These are phyloP conservation scores for Mycena kentingensis DNA, from an alignment of 768 basidiomycete genomes.

Conservation along the genomic window DNA sequence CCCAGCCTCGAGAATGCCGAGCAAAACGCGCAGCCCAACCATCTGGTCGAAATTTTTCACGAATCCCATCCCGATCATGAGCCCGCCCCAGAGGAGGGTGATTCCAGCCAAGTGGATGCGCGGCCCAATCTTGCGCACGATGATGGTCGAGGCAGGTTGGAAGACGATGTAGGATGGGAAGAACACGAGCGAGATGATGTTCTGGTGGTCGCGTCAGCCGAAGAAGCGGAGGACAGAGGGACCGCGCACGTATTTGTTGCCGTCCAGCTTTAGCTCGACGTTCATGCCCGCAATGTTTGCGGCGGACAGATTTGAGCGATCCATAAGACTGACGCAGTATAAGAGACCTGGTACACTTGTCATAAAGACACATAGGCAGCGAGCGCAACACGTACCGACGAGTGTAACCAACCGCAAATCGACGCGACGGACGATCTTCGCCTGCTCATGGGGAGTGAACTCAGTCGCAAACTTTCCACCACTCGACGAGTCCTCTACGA, in stretches of 20 bases:
- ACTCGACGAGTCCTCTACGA: no score
- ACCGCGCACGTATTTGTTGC: no score
- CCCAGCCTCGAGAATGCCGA: not conserved
- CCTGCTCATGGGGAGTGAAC: no score
- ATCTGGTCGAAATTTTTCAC: not conserved
- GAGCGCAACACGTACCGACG: no score
- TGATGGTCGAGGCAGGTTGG: not conserved
- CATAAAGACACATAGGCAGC: no score
- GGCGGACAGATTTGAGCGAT: not conserved
- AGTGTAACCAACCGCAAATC: no score
- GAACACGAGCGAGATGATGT: not conserved
- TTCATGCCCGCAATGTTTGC: not conserved
- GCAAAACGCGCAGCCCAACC: not conserved
- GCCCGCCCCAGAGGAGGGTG: not conserved
- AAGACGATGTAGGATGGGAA: not conserved
- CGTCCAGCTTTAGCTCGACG: no score
- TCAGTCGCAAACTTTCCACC: no score
- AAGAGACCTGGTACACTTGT: no score
- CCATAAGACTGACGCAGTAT: not conserved
- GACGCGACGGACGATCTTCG: no score
- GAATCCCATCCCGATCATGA: not conserved
- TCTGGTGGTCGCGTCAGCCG: no score
- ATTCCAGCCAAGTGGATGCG: not conserved
- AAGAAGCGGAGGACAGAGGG: no score
- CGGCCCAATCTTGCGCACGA: not conserved